phyloP scores from a whole-genome alignment of 495 filamentous ascomycete species.

The Penicillium silybi region DNA sequence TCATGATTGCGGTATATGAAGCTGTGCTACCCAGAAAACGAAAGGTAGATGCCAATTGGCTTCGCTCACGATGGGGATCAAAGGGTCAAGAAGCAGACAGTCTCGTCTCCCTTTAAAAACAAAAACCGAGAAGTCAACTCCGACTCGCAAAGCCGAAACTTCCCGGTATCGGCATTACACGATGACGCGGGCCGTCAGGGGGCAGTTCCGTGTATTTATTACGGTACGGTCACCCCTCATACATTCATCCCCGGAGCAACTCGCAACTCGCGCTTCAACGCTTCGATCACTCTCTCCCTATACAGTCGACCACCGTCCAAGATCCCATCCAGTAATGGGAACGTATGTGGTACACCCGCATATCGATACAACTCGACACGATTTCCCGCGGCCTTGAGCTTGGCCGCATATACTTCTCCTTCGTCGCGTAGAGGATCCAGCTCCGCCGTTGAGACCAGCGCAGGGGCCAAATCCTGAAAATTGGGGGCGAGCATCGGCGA shows the following conservation, averaged over 20 bases:
- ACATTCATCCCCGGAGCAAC: conserved; percentile 13
- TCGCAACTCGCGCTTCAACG: conserved; percentile 24
- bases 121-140: conserved; percentile 14
- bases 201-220: conserved; percentile 5
- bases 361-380: conserved; percentile 30
- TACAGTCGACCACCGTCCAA: conserved; percentile 25
- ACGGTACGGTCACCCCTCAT: conserved; percentile 17
- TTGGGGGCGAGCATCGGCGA: conserved; percentile 33
- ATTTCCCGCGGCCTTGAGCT: conserved; percentile 36
- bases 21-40: conserved; percentile 9
- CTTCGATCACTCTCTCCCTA: conserved; percentile 27
- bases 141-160: conserved; percentile 32
- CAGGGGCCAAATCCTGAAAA: conserved; percentile 38
- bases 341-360: conserved; percentile 33
- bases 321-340: conserved; percentile 31
- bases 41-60: conserved; percentile 8
- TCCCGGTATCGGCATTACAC: conserved; percentile 36
- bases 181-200: conserved; percentile 3
- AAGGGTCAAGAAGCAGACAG: background rate
- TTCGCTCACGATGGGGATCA: conserved; percentile 8
- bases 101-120: conserved; percentile 16
- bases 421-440: conserved; percentile 46
- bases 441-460: conserved; percentile 42
- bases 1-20: conserved; percentile 18
- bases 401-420: conserved; percentile 40